Percentiles rank a stretch among this genome's conserved stretches.
Evolutionary conservation across 495 filamentous ascomycete genomes (phyloP).

Genomic region (Amphirosellinia nigrospora): DNA sequence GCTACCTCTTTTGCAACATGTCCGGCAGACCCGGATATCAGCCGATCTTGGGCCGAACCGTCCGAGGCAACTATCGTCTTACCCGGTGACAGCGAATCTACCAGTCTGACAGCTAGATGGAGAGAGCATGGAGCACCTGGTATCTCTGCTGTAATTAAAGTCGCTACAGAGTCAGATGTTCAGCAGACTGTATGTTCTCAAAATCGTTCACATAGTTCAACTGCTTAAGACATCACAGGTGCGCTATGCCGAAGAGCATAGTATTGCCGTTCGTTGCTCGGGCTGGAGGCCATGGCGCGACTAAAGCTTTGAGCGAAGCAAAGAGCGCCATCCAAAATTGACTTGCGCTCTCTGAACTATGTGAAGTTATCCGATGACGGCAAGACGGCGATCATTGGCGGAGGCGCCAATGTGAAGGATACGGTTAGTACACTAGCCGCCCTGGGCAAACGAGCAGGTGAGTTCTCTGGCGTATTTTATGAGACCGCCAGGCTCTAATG

Average conservation of each 20-base stretch:
- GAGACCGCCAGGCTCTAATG: background rate
- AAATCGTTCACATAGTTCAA: background rate
- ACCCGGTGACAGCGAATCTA: background rate
- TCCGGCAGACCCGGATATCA: background rate
- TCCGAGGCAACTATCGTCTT: constrained; percentile 8
- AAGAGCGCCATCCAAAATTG: constrained; percentile 14
- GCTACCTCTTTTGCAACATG: background rate
- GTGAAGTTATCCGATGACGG: constrained; percentile 5
- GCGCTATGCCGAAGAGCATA: constrained; percentile 21
- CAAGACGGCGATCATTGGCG: background rate
- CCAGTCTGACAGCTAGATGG: constrained; percentile 1
- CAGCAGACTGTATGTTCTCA: constrained; percentile 10
- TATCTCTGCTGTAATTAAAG: constrained; percentile 12
- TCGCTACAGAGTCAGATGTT: constrained; percentile 14
- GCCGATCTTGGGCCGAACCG: constrained; percentile 16
- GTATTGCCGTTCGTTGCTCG: constrained; percentile 26
- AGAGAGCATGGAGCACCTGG: constrained; percentile 10
- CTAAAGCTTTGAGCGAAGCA: background rate
- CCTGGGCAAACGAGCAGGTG: constrained; percentile 5
- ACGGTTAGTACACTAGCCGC: background rate
- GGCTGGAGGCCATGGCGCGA: constrained; percentile 23
- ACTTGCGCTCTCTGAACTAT: constrained; percentile 12
- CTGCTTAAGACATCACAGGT: constrained; percentile 6
- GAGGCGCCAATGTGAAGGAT: background rate
- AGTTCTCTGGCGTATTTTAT: background rate